Evolutionary conservation across 495 filamentous ascomycete genomes (phyloP).

Genomic region (Jackrogersella multiformis): DNA sequence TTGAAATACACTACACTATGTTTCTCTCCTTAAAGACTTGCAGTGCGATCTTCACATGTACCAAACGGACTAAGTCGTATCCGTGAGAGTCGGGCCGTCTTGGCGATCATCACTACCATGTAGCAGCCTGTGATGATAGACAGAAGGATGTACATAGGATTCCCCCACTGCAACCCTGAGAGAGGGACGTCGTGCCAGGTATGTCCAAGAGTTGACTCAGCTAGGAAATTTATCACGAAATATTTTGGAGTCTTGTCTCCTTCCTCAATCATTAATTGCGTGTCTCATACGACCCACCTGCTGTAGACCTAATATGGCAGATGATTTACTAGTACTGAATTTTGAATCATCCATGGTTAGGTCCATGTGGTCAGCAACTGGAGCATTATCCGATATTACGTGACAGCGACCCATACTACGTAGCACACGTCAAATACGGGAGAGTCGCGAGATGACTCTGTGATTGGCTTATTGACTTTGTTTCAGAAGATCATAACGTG

Average conservation of each 20-base stretch:
- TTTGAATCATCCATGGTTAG: neutral
- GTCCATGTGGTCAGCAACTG: neutral
- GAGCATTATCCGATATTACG: slow-evolving; percentile 10
- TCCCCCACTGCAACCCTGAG: neutral
- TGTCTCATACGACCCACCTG: slow-evolving; percentile 2
- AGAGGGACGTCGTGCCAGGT: neutral
- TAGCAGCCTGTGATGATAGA: slow-evolving; percentile 4
- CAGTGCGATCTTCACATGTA: neutral
- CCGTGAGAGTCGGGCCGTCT: slow-evolving; percentile 31
- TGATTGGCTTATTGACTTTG: slow-evolving; percentile 8
- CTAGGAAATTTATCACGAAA: slow-evolving; percentile 5
- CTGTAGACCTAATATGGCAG: neutral
- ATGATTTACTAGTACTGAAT: slow-evolving; percentile 9
- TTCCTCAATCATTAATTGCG: slow-evolving; percentile 12
- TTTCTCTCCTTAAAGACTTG: neutral
- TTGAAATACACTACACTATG: too few species aligned
- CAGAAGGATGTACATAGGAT: neutral
- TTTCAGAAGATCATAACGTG: slow-evolving; percentile 17
- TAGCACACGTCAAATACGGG: slow-evolving; percentile 8
- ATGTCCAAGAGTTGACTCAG: neutral
- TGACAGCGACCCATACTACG: slow-evolving; percentile 19
- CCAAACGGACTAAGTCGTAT: neutral
- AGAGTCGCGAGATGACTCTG: slow-evolving; percentile 3
- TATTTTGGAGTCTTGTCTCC: slow-evolving; percentile 10
- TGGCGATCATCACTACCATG: slow-evolving; percentile 22